phyloP scores from a whole-genome alignment of 345 rosid species.

The Citrus inodora region DNA sequence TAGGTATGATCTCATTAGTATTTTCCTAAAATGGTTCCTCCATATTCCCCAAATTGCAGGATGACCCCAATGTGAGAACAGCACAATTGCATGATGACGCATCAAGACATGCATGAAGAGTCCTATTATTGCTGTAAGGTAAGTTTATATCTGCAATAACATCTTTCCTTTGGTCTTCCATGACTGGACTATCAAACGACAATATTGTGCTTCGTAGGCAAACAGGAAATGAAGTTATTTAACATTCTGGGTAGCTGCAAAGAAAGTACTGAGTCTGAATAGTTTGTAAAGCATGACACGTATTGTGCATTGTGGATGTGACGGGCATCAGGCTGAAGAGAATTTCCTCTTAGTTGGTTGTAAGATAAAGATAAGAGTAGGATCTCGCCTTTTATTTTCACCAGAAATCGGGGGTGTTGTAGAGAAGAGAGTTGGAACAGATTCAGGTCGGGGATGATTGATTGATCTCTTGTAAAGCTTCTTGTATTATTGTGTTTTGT shows the following conservation, averaged over 20 bases:
- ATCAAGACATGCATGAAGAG: constrained; percentile 45
- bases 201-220: not conserved
- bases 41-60: constrained; percentile 26
- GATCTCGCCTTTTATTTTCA: constrained; percentile 1
- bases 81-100: constrained; percentile 51
- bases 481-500: constrained; percentile 16
- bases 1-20: not conserved
- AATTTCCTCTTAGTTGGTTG: constrained; percentile 2
- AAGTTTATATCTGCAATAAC: not conserved
- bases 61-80: constrained; percentile 51
- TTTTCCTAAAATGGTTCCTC: not conserved
- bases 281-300: constrained; percentile 24
- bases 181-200: not conserved
- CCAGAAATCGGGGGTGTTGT: not conserved
- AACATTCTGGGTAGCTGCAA: not conserved
- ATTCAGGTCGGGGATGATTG: constrained; percentile 8
- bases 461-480: constrained; percentile 26
- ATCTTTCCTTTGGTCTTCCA: not conserved
- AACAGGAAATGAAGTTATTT: not conserved
- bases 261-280: not conserved
- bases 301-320: constrained; percentile 12
- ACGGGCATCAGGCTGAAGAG: not conserved
- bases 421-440: constrained; percentile 5
- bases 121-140: constrained; percentile 2
- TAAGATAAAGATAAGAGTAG: constrained; percentile 24